Base-by-base conservation (phyloP, 306 rosid species). In the Gastrolobium bilobum region DNA sequence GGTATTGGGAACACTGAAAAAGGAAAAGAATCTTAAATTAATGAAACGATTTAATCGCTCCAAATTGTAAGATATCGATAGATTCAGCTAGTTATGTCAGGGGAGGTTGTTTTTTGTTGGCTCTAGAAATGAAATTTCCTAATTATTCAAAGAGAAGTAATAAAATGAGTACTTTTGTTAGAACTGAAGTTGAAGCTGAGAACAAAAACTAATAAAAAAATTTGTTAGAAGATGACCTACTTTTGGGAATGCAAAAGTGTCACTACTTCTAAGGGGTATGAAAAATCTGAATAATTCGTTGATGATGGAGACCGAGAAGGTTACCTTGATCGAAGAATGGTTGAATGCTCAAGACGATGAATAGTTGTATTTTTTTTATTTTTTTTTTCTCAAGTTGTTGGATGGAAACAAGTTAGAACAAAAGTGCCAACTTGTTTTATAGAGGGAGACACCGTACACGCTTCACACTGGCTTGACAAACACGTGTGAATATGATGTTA, bases 401-500 rank as follows among this genome's bases (percentile, higher is more conserved):
- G 56, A 59, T 43, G 69, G 34, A 65, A 46, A 58, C 2, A 42
- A 30, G 29, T 10, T 31, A 68, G 44, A 10, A 30, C 43, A 4
- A 0, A 6, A 29, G 1, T 53, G 29, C 1, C 11, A 71, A 3
- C 6, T 29, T 9, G 57, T 35, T 68, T 51, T 84, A 63, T 77
- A 77, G 3, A 64, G 67, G 61, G 75, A 1, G 1, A 31, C 4
- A 14, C 10, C 60, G 39, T 42, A 71, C 88, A 73, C 88, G 88
- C 67, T 40, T 81, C 5, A 1, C 5, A 70, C 72, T 53, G 70
- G 78, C 2, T 10, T 52, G 10, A 31, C 4, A 4, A 31, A 14
- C 80, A 53, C 62, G 85, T 81, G 88, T 81, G 88, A 81, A 84
- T 62, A 59, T 66, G 82, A 59, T 66, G 82, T 60, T 6, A 7